Conservation (phyloP, 2,329 filamentous ascomycete genomes). For the Hypomyces rosellus region DNA sequence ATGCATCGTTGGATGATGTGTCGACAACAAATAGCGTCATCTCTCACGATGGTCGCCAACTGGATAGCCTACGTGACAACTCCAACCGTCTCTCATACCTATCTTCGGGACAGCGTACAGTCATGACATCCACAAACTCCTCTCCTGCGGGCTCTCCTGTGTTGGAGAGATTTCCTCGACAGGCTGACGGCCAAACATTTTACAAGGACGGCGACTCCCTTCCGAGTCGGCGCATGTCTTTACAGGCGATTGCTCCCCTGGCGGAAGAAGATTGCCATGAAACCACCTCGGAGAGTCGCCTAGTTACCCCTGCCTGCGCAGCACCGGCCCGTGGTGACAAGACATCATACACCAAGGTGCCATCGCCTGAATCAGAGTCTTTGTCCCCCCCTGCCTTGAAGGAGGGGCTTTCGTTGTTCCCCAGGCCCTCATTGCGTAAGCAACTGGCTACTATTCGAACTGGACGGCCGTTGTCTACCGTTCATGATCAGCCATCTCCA, state of each 20-base stretch:
- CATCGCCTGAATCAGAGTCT: slow-evolving; percentile 14
- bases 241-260: slow-evolving; percentile 40
- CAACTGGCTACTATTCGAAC: slow-evolving; percentile 43
- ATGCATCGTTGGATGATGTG: slow-evolving; percentile 45
- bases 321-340: slow-evolving; percentile 32
- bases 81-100: slow-evolving; percentile 52
- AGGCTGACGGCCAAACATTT: slow-evolving; percentile 15
- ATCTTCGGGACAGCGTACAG: slow-evolving; percentile 55
- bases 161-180: slow-evolving; percentile 40
- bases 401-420: slow-evolving; percentile 11
- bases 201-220: slow-evolving; percentile 18
- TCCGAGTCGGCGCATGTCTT: slow-evolving; percentile 42
- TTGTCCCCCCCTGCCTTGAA: slow-evolving; percentile 13
- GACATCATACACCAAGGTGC: slow-evolving; percentile 30
- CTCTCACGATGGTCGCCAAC: slow-evolving; percentile 52
- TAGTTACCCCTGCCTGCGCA: neutral
- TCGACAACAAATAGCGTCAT: slow-evolving; percentile 51
- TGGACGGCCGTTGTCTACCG: slow-evolving; percentile 47
- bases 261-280: slow-evolving; percentile 26
- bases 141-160: slow-evolving; percentile 53
- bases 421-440: slow-evolving; percentile 26
- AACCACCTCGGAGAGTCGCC: slow-evolving; percentile 8
- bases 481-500: slow-evolving; percentile 48
- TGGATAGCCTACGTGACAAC: slow-evolving; percentile 52
- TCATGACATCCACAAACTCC: slow-evolving; percentile 52